Evolutionary conservation across 495 filamentous ascomycete genomes (phyloP).

Genomic region (Hypoxylon subgilvum): DNA sequence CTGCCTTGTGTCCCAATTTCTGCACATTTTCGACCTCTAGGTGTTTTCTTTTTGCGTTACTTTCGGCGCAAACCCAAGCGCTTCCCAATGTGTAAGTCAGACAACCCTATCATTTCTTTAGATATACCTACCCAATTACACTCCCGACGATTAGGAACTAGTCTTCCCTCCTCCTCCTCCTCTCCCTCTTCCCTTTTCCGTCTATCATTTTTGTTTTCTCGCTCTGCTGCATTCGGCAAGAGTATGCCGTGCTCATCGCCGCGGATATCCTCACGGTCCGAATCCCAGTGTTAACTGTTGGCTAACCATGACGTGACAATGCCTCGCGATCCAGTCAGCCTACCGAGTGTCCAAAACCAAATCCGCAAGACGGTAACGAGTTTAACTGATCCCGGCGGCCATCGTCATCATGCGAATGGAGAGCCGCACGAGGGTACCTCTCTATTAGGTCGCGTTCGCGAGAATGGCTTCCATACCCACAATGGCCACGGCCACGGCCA

Average conservation of each 20-base stretch:
- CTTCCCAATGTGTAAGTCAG: constrained; percentile 36
- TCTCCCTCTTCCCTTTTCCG: constrained; percentile 1
- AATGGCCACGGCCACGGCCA: constrained; percentile 35
- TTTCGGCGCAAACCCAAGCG: constrained; percentile 9
- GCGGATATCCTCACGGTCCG: constrained; percentile 9
- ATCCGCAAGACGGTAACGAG: constrained; percentile 38
- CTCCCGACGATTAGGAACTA: constrained; percentile 11
- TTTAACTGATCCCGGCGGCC: constrained; percentile 23
- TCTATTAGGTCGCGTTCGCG: constrained; percentile 31
- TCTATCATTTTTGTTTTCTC: neutral
- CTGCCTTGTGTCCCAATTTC: constrained; percentile 7
- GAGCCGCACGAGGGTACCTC: constrained; percentile 44
- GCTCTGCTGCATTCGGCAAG: constrained; percentile 11
- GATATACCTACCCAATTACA: constrained; percentile 14
- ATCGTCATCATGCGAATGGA: constrained; percentile 27
- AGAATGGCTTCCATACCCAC: constrained; percentile 6
- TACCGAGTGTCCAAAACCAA: constrained; percentile 37
- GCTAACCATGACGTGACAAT: constrained; percentile 42
- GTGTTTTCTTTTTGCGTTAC: neutral
- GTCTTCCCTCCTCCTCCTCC: neutral
- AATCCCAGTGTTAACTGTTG: constrained; percentile 4
- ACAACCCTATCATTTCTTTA: constrained; percentile 3
- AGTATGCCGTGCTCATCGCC: constrained; percentile 18
- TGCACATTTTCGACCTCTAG: constrained; percentile 16
- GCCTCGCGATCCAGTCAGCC: constrained; percentile 34